phyloP scores from a whole-genome alignment of 2,329 filamentous ascomycete species.

The Colletotrichum liaoningense region DNA sequence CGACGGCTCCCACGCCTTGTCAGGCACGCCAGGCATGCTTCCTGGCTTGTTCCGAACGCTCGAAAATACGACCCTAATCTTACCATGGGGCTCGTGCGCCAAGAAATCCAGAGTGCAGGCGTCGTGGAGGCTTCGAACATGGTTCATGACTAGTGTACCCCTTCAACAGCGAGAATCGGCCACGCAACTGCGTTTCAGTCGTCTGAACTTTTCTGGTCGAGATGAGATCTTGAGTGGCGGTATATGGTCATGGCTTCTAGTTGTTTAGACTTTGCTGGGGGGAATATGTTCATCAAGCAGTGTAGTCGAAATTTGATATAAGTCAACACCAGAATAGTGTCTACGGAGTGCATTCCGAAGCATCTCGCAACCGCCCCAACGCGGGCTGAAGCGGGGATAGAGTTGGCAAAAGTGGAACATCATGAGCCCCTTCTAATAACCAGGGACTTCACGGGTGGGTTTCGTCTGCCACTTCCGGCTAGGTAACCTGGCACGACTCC shows the following conservation, averaged over 20 bases:
- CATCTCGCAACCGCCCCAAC: background rate
- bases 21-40: constrained; percentile 1
- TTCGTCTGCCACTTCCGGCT: constrained; percentile 21
- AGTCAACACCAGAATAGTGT: background rate
- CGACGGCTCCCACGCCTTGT: constrained; percentile 8
- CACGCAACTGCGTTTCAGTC: background rate
- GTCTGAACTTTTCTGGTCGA: background rate
- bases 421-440: constrained; percentile 33
- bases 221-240: background rate
- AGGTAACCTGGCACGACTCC: constrained; percentile 12
- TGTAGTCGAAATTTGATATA: background rate
- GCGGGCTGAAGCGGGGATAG: constrained; percentile 23
- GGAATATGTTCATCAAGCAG: background rate
- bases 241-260: background rate
- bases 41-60: background rate
- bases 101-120: constrained; percentile 9
- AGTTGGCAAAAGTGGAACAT: constrained; percentile 26
- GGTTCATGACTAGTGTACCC: constrained; percentile 31
- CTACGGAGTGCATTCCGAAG: background rate
- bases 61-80: constrained; percentile 27
- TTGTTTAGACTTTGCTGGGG: background rate
- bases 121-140: constrained; percentile 11
- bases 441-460: constrained; percentile 23
- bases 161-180: background rate
- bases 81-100: constrained; percentile 8